These are phyloP conservation scores for Anisodus tanguticus DNA, from an alignment of 257 asterid genomes.

Conservation along the genomic window DNA sequence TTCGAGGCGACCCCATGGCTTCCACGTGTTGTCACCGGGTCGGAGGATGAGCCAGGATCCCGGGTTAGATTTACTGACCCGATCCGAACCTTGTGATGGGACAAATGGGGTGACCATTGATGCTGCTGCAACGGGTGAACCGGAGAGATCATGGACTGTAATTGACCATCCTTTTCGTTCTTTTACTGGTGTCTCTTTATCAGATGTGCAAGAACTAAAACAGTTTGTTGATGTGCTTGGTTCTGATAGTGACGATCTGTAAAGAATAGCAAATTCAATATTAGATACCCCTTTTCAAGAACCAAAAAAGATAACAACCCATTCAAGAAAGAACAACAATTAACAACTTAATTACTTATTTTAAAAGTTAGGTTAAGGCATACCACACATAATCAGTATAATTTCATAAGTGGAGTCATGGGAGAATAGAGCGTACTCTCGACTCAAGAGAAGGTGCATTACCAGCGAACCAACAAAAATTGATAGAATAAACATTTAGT, in stretches of 20 bases:
- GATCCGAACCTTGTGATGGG: constrained; percentile 75
- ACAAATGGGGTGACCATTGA: constrained; percentile 98
- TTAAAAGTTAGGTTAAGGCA: background rate
- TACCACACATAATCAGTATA: background rate
- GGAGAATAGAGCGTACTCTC: no score
- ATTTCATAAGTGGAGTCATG: no score
- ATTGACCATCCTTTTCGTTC: constrained; percentile 98
- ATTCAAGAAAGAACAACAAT: background rate
- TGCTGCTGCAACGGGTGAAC: constrained; percentile 94
- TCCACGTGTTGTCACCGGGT: constrained; percentile 83
- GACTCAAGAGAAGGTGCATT: no score
- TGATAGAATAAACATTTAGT: background rate
- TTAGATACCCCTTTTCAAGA: constrained; percentile 30
- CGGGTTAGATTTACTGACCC: constrained; percentile 83
- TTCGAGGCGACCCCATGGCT: constrained; percentile 98
- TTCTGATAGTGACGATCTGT: constrained; percentile 80
- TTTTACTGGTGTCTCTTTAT: constrained; percentile 40
- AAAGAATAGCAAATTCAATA: constrained; percentile 25
- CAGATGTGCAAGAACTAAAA: constrained; percentile 49
- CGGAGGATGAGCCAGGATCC: constrained; percentile 99
- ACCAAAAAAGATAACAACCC: background rate
- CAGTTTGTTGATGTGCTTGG: constrained; percentile 71
- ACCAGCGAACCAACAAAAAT: background rate
- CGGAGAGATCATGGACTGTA: constrained; percentile 93
- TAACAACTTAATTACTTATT: background rate